These are phyloP conservation scores for Chlamydomonas sp. DNA, from an alignment of 139 green algal genomes.

Conservation along the genomic window DNA sequence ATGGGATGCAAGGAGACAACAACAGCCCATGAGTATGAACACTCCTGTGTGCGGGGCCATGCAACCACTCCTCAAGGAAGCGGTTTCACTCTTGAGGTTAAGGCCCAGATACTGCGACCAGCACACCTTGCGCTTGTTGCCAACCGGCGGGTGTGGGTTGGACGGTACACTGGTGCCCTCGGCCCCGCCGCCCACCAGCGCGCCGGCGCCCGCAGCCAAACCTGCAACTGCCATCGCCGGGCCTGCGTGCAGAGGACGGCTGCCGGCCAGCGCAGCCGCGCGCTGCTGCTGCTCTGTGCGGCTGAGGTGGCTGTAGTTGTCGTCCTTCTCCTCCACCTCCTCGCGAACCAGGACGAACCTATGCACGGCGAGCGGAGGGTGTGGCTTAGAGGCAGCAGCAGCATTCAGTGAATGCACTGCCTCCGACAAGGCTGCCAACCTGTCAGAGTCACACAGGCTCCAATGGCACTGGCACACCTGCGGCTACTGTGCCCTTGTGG, in stretches of 20 bases:
- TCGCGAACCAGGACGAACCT: slow-evolving; percentile 30
- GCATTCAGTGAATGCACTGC: too few relatives aligned
- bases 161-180: slow-evolving; percentile 4
- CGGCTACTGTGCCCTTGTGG: too few relatives aligned
- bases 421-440: too few relatives aligned
- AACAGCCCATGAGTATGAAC: too few relatives aligned
- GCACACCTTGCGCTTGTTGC: slow-evolving; percentile 21
- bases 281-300: background rate
- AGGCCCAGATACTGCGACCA: background rate
- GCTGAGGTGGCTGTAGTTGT: slow-evolving; percentile 43
- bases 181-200: background rate
- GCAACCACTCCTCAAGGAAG: background rate
- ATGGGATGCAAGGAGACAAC: too few relatives aligned
- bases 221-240: too few relatives aligned
- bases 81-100: background rate
- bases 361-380: background rate
- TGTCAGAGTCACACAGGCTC: too few relatives aligned
- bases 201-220: too few relatives aligned
- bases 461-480: too few relatives aligned
- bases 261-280: background rate
- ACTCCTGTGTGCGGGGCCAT: background rate
- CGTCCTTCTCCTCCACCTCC: slow-evolving; percentile 6
- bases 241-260: background rate
- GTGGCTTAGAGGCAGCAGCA: background rate
- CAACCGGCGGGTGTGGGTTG: background rate